Conservation (phyloP, 2,329 filamentous ascomycete species). For the Fusarium sterilihyphosum region DNA sequence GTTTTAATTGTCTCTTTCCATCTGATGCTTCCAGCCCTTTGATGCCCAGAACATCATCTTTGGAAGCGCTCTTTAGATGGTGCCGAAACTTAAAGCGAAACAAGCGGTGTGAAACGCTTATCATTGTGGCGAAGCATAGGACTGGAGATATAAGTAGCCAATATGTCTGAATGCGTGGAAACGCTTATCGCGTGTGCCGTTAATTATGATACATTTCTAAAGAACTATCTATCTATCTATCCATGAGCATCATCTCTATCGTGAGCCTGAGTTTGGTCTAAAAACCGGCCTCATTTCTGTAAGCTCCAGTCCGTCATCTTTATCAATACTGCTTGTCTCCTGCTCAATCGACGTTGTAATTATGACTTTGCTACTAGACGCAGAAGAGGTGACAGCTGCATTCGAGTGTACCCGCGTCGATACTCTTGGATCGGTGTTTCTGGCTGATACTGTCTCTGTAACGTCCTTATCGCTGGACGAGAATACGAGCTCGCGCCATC, state of each 20-base stretch:
- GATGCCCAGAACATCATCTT: too few relatives aligned
- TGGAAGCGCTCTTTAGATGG: too few relatives aligned
- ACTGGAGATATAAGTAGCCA: too few relatives aligned
- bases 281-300: neutral
- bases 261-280: neutral
- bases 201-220: neutral
- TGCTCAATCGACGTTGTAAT: neutral
- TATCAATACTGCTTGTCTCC: neutral
- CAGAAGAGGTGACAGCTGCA: neutral
- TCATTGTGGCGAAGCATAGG: too few relatives aligned
- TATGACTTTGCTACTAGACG: neutral
- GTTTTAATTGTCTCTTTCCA: too few relatives aligned
- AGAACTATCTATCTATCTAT: too few relatives aligned
- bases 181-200: neutral
- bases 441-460: neutral
- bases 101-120: too few relatives aligned
- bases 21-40: too few relatives aligned
- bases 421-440: neutral
- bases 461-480: neutral
- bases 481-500: neutral
- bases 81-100: too few relatives aligned
- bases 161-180: too few relatives aligned
- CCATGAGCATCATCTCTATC: accelerated
- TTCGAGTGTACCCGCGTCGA: neutral
- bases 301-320: neutral